Evolutionary conservation across 805 yeast species (phyloP), one percentile per base, ranked within the genome.

Genomic region (Blastobotrys peoriensis): DNA sequence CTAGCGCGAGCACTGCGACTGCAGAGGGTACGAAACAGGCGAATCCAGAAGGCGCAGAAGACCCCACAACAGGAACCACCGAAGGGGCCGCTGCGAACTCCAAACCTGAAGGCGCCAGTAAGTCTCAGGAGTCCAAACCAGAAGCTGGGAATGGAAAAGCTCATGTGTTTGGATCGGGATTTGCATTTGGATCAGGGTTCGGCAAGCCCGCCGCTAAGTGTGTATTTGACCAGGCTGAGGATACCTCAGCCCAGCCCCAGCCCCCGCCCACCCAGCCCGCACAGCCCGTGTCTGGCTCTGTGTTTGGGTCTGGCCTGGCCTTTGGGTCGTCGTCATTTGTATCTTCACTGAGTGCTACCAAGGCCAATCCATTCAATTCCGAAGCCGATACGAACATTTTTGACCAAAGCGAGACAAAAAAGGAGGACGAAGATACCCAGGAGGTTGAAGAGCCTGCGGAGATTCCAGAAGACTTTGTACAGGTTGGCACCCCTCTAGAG

Each of bases 281-380:
- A n/a, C n/a, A n/a, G n/a, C n/a, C n/a, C n/a, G n/a, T n/a, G n/a
- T 53, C 63, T 33, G 56, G 60, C 17, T 51, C 59, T 42, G 62
- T 72, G 1, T 73, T 73, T 60, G 78, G 78, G 2, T 64, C 71
- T 18, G 70, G 69, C 0, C 64, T 75, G 19, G 30, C 43, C 4
- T 46, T 43, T 36, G 41, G 43, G 16, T 41, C 42, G 8, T 8
- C 30, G 10, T 25, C 30, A 13, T 25, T 25, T 25, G 30, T 8
- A 25, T 25, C 30, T 25, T 8, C 30, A 8, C 13, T 25, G 13
- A 13, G 10, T 8, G 30, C 30, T 13, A 25, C 30, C 30, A 25
- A 25, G 30, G 30, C 30, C 10, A 39, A 39, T 19, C 38, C 36
- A 16, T 37, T 33, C 20, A 6, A 20, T 22, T 35, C 17, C 3